Base-by-base conservation (phyloP, 192 early-diverging fungal genomes). In the Cladochytrium replicatum region DNA sequence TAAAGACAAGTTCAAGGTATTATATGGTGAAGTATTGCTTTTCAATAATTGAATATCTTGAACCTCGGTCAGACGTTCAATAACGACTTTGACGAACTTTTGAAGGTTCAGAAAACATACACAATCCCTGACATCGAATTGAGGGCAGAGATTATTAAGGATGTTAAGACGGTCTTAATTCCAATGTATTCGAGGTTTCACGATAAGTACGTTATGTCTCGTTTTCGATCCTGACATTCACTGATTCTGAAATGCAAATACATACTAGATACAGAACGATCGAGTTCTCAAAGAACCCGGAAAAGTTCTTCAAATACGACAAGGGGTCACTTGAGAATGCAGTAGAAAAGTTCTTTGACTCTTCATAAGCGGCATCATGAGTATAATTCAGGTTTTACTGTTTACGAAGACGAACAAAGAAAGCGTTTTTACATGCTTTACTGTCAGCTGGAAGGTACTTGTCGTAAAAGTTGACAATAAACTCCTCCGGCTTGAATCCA, bases 401-500 rank as follows among this genome's bases (percentile, higher is more conserved):
- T 47, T 84, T 63, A 41, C 89, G 51, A 50, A 89, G 52, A 1
- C 91, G 66, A 58, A 91, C 69, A 56, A 92, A 88, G 51, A 95
- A 91, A 0, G 91, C 91, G 55, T 91, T 91, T 38, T 84, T 83
- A 52, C 85, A 87, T 32, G 72, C 76, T 5, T 57, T 46, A 58
- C 84, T 87, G 15, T 81, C 66, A 8, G 69, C 55, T 0, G 90
- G 84, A 13, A 92, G 53, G 58, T 93, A 93, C 58, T 89, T 80
- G 60, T 88, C 82, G 63, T 96, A 93, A 61, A 96, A 96, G 41
- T 82, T 77, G 9, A 90, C 79, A 41, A 87, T 71, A 60, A 88
- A 96, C 51, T 87, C 80, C 47, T 96, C 92, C 1, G 92, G 84
- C 63, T 96, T 96, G 61, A 93, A 96, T 8, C 92, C 90, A 60